Evolutionary conservation across 2,329 filamentous ascomycete genomes (phyloP), one percentile per base, ranked within the genome.

Genomic region (Phoma herbarum): DNA sequence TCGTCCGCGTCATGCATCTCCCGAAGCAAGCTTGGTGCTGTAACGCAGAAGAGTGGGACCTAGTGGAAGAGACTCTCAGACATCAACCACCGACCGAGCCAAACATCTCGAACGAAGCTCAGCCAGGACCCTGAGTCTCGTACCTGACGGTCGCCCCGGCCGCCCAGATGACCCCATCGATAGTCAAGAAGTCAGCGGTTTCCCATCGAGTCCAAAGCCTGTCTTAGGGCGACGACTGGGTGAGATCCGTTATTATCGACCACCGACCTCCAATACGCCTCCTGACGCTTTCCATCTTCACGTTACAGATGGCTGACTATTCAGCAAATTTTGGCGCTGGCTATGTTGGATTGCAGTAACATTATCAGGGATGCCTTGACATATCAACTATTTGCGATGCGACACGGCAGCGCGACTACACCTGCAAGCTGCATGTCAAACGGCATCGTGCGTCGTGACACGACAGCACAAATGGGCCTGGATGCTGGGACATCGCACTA

Each of bases 241-340:
- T 33, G 52, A 52, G 29, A 12, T 44, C 33, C 33, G 35, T 12
- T 9, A n/a, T 4, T 52, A 42, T 56, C 35, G 57, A 53, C 41
- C 18, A 8, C 42, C 35, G 10, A 52, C 57, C 47, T 46, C 51
- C 57, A 60, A 60, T 60, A 60, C 46, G 57, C 57, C 57, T 60
- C 57, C 23, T 31, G 57, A 51, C 57, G 52, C 46, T 52, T 55
- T 55, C 6, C 35, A 41, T 18, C 56, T 35, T 59, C 33, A 54
- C 26, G 50, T 59, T 54, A 51, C 56, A 59, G 56, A 53, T 42
- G 56, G 56, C 56, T 59, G 50, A 28, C 33, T 35, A 18, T 41
- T 47, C 50, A 46, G 26, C 51, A 51, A 50, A 18, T 29, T 31
- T 41, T 45, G 50, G 41, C 56, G 50, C 41, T 37, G 26, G 46